Percentiles rank a stretch among this genome's conserved stretches.
These are phyloP conservation scores for Chrysochromulina tobinii DNA, from an alignment of 78 protist species.

Conservation along the genomic window DNA sequence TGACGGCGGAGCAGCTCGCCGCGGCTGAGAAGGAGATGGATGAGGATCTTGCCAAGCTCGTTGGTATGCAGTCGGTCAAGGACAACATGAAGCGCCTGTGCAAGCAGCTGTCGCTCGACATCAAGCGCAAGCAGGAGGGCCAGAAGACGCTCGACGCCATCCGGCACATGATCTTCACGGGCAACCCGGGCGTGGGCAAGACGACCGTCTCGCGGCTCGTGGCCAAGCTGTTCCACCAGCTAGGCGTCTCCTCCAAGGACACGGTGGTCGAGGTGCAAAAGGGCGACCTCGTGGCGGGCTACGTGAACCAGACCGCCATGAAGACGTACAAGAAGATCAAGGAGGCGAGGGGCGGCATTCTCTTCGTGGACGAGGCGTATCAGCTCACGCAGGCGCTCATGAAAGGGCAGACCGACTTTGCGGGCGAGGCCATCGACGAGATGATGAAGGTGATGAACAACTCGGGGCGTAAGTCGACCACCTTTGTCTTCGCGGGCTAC, in stretches of 20 bases:
- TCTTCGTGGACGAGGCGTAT: slow-evolving; percentile 65
- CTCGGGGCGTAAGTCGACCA: background rate
- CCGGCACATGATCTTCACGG: slow-evolving; percentile 26
- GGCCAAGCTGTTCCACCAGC: background rate
- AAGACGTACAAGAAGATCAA: background rate
- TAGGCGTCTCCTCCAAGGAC: slow-evolving; percentile 26
- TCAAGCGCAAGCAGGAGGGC: background rate
- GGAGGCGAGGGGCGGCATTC: slow-evolving; percentile 47
- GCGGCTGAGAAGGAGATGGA: background rate
- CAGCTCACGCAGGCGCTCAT: slow-evolving; percentile 3
- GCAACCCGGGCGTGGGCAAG: slow-evolving; percentile 20
- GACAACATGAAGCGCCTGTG: background rate
- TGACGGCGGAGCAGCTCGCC: background rate
- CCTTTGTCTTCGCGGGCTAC: slow-evolving; percentile 25
- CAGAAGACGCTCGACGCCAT: background rate
- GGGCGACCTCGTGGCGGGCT: slow-evolving; percentile 44
- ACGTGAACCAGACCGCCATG: slow-evolving; percentile 32
- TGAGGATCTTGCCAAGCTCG: background rate
- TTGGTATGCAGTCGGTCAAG: slow-evolving; percentile 27
- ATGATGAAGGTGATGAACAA: slow-evolving; percentile 35
- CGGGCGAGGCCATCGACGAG: slow-evolving; percentile 31
- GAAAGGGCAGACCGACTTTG: slow-evolving; percentile 5
- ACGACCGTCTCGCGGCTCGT: slow-evolving; percentile 4
- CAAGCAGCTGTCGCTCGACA: slow-evolving; percentile 32
- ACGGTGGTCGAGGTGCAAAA: slow-evolving; percentile 11